Percentiles rank a stretch among this genome's conserved stretches.
Conservation (phyloP, 345 rosid genomes). For the Brassica carinata region DNA sequence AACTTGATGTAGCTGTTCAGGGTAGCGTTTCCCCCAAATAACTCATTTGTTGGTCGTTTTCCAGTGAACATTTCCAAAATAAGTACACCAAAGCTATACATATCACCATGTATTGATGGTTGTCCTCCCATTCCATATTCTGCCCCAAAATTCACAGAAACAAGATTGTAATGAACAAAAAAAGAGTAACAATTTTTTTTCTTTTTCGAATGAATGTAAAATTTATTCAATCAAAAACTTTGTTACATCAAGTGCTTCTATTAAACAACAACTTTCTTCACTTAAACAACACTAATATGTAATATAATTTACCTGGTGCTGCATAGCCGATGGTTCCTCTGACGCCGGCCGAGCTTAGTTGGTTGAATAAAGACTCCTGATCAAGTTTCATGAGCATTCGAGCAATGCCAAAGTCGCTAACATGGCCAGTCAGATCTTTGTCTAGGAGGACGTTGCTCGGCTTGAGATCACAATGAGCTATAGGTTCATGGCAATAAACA, state of each 20-base stretch:
- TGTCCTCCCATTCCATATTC: constrained; percentile 3
- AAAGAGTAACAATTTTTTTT: too few species aligned
- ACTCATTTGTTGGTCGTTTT: background rate
- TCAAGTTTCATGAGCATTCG: background rate
- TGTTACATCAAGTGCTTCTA: too few species aligned
- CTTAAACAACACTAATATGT: too few species aligned
- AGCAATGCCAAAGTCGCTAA: background rate
- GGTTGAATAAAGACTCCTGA: background rate
- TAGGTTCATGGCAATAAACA: background rate
- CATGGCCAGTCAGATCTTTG: background rate
- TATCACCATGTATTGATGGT: background rate
- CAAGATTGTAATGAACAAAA: background rate
- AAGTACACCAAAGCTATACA: background rate
- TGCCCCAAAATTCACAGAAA: background rate
- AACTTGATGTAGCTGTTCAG: background rate
- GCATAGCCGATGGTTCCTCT: background rate
- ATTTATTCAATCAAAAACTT: too few species aligned
- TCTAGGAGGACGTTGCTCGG: background rate
- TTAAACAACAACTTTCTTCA: too few species aligned
- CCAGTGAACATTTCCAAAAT: background rate
- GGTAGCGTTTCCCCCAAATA: background rate
- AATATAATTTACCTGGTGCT: too few species aligned
- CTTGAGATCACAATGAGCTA: background rate
- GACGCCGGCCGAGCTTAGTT: background rate
- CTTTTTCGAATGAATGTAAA: too few species aligned